Evolutionary conservation across 768 basidiomycete species (phyloP).

Genomic region (Collybia sordida): DNA sequence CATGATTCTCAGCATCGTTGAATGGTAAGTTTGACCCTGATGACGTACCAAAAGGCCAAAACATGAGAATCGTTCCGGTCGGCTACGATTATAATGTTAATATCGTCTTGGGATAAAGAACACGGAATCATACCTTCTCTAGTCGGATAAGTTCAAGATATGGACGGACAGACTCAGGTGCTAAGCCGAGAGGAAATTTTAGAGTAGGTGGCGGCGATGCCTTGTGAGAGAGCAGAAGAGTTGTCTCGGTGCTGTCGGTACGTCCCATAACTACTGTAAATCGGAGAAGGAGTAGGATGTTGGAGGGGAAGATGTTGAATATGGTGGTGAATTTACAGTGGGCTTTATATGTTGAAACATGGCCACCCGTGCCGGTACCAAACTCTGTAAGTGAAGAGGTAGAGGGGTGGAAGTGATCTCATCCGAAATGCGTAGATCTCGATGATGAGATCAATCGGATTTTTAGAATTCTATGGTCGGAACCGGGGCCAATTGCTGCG

Average conservation of each 20-base stretch:
- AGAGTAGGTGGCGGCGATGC: slow-evolving; percentile 6
- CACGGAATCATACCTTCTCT: slow-evolving; percentile 39
- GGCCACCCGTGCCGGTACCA: background rate
- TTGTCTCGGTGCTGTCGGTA: slow-evolving; percentile 15
- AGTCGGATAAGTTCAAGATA: slow-evolving; percentile 52
- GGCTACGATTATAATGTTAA: slow-evolving; percentile 28
- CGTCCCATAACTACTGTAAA: slow-evolving; percentile 17
- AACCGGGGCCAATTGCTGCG: no score
- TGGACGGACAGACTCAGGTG: slow-evolving; percentile 28
- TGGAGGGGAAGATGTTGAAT: background rate
- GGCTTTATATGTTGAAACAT: slow-evolving; percentile 12
- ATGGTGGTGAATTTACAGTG: background rate
- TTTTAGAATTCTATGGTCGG: background rate
- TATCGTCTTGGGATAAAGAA: background rate
- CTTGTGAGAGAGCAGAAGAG: slow-evolving; percentile 23
- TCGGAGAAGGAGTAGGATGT: background rate
- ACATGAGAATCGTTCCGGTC: slow-evolving; percentile 50
- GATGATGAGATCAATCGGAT: slow-evolving; percentile 9
- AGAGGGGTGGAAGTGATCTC: background rate
- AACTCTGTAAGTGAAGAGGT: background rate
- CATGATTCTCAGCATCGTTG: background rate
- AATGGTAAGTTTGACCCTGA: background rate
- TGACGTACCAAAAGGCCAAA: slow-evolving; percentile 50
- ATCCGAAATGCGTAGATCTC: background rate
- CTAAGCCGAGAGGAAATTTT: slow-evolving; percentile 33